Evolutionary conservation across 2,329 filamentous ascomycete genomes (phyloP), one percentile per base, ranked within the genome.

Genomic region (Podosphaera xanthii): DNA sequence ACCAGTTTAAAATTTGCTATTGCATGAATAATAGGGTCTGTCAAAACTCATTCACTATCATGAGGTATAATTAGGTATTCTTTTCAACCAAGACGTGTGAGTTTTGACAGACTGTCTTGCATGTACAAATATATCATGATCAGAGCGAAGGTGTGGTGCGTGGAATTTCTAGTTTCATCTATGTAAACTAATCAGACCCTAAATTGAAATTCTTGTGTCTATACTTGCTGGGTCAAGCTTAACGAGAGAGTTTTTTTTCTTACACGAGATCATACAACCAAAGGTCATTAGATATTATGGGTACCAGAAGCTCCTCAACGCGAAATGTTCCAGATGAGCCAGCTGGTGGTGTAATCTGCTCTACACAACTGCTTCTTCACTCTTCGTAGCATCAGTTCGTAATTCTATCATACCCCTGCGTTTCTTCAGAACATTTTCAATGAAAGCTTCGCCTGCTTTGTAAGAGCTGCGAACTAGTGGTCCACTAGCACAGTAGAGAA

Each of bases 381-480:
- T 63, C 12, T 66, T 65, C 0, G 62, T 65, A 5, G 64, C 59
- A 38, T 67, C 66, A 55, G 67, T 66, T 7, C 52, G 54, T 33
- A 68, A 58, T 48, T 67, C 63, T 1, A 64, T 68, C 7, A 62
- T 55, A 59, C 62, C 64, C 58, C 64, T 67, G 57, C 68, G 65
- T 61, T 69, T 69, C 63, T 69, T 70, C 61, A 98, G 74, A 30
- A 98, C 91, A 67, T 98, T 98, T 77, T 98, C 92, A 65, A 98
- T 98, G 70, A 98, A 98, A 0, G 89, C 88, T 75, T 98, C 92
- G 44, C 92, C 92, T 1, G 92, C 92, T 76, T 98, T 98, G 75
- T 98, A 98, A 54, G 87, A 94, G 65, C 89, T 95, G 61, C 92
- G 80, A 33, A 98, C 91, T 55, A 98, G 75, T 1, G 92, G 92